Evolutionary conservation across 257 asterid species (phyloP).

Genomic region (Primulina eburnea): DNA sequence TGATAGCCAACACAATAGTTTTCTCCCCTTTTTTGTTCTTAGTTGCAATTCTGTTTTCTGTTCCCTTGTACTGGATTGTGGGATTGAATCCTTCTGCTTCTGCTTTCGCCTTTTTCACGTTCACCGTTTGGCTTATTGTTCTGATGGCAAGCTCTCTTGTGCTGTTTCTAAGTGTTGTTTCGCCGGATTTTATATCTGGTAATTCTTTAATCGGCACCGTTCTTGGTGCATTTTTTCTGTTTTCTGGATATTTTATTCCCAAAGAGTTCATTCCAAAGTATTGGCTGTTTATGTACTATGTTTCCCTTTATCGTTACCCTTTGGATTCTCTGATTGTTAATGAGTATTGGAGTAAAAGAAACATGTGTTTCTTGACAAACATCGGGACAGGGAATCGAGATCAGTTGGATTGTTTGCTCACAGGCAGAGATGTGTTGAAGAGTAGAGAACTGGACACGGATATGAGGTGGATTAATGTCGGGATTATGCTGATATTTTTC

Average conservation of each 20-base stretch:
- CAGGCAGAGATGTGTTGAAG: conserved; percentile 76
- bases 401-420: conserved; percentile 46
- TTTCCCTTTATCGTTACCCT: conserved; percentile 83
- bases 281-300: conserved; percentile 86
- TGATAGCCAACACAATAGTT: conserved; percentile 68
- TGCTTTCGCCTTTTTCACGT: conserved; percentile 59
- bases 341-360: conserved; percentile 72
- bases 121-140: conserved; percentile 76
- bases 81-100: conserved; percentile 70
- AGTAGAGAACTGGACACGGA: conserved; percentile 64
- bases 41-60: conserved; percentile 69
- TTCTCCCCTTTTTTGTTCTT: conserved; percentile 70
- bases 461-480: conserved; percentile 71
- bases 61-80: conserved; percentile 80
- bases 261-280: conserved; percentile 71
- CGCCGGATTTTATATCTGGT: conserved; percentile 86
- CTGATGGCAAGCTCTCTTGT: conserved; percentile 89
- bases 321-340: conserved; percentile 64
- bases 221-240: conserved; percentile 80
- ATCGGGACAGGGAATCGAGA: conserved; percentile 22
- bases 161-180: conserved; percentile 65
- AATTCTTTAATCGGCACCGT: conserved; percentile 76
- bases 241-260: conserved; percentile 87
- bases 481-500: conserved; percentile 69
- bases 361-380: conserved; percentile 52